These are phyloP conservation scores for Lepidium sativum DNA, from an alignment of 345 rosid genomes.

Conservation along the genomic window DNA sequence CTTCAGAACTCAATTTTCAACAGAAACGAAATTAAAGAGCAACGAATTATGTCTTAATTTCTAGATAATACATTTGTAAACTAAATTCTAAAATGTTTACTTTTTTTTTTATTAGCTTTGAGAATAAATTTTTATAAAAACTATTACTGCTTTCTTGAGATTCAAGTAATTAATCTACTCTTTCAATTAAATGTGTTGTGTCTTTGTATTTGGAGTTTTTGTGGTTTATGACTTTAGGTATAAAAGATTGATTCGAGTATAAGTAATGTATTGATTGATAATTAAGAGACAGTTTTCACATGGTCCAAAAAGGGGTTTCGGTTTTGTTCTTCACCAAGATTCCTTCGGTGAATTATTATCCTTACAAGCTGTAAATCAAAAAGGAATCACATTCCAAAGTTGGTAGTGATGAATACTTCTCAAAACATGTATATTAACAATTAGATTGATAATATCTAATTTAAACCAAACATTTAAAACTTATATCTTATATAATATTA, in stretches of 20 bases:
- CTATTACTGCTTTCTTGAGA: constrained; percentile 13
- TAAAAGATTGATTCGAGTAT: constrained; percentile 13
- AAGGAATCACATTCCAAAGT: constrained; percentile 25
- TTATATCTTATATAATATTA: no score
- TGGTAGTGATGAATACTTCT: not conserved
- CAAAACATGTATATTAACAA: no score
- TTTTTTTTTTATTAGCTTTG: constrained; percentile 3
- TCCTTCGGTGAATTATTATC: constrained; percentile 4
- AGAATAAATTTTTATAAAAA: not conserved
- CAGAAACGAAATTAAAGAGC: constrained; percentile 20
- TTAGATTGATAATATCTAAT: no score
- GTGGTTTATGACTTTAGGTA: not conserved
- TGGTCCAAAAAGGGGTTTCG: not conserved
- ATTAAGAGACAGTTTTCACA: constrained; percentile 6
- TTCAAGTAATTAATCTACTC: constrained; percentile 1
- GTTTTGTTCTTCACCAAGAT: constrained; percentile 11
- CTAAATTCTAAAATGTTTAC: not conserved
- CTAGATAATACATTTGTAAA: constrained; percentile 1
- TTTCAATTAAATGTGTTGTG: not conserved
- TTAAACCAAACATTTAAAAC: no score
- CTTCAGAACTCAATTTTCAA: constrained; percentile 23
- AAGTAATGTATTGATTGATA: not conserved
- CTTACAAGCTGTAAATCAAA: constrained; percentile 14
- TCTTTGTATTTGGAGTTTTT: not conserved
- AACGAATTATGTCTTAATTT: not conserved